Evolutionary conservation across 176 grass and related monocot species (phyloP).

Genomic region (Thinopyrum elongatum): DNA sequence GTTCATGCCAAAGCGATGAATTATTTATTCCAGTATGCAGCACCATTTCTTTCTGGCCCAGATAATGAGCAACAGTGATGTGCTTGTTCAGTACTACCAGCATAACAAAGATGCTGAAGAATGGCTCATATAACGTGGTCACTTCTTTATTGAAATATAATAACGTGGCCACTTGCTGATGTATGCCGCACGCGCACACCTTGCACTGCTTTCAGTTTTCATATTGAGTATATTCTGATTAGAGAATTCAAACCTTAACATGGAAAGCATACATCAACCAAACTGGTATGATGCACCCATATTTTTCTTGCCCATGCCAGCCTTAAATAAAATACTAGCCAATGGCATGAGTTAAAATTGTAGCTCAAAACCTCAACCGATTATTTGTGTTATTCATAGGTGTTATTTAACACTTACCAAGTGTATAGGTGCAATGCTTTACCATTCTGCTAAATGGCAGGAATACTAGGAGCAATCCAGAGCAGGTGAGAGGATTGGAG

Average conservation of each 20-base stretch:
- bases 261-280: background rate
- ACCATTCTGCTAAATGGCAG: constrained; percentile 38
- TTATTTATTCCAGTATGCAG: background rate
- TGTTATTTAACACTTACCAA: background rate
- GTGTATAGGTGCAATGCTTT: background rate
- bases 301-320: background rate
- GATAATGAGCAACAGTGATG: background rate
- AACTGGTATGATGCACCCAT: background rate
- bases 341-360: background rate
- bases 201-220: background rate
- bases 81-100: background rate
- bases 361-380: background rate
- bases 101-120: background rate
- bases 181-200: background rate
- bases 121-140: background rate
- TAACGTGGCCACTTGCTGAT: background rate
- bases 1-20: background rate
- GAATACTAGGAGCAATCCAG: constrained; percentile 69
- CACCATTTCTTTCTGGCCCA: background rate
- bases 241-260: background rate
- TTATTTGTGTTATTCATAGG: background rate
- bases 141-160: background rate
- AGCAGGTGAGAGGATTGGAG: constrained; percentile 73
- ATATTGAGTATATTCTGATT: background rate
- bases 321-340: background rate